These are phyloP conservation scores for Spirogloea muscicola DNA, from an alignment of 139 green algal species.

Conservation along the genomic window DNA sequence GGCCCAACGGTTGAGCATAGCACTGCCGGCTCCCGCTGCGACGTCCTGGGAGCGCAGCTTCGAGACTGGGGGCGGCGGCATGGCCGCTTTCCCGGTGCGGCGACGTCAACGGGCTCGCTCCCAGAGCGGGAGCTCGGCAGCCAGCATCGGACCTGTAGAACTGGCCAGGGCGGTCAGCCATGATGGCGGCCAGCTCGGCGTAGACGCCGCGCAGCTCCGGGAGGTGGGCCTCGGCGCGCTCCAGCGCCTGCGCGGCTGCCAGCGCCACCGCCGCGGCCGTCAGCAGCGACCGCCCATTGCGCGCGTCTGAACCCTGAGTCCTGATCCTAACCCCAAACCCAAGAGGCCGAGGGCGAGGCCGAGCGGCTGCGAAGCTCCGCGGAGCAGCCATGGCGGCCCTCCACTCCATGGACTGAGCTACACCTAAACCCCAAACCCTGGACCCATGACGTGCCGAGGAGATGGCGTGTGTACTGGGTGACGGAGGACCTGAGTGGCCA, in stretches of 20 bases:
- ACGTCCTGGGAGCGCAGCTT: neutral
- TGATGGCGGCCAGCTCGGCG: constrained; percentile 19
- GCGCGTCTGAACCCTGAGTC: neutral
- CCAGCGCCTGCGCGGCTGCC: constrained; percentile 20
- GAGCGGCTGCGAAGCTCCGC: no score
- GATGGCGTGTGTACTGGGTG: no score
- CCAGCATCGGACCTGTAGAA: constrained; percentile 38
- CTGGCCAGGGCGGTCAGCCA: constrained; percentile 21
- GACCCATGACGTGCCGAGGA: no score
- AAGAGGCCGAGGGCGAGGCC: neutral
- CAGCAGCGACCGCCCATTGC: neutral
- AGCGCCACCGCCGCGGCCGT: neutral
- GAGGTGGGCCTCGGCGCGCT: constrained; percentile 9
- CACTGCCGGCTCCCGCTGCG: neutral
- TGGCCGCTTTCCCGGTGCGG: neutral
- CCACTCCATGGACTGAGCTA: constrained; percentile 1
- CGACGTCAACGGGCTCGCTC: neutral
- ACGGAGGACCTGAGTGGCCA: no score
- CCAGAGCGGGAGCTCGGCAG: neutral
- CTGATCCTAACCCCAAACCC: neutral
- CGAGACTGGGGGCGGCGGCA: neutral
- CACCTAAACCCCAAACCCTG: no score
- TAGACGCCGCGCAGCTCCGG: constrained; percentile 5
- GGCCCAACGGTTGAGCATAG: no score
- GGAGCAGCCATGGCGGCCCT: constrained; percentile 3